A percentile compares a stretch with the other conserved stretches of the same genome.
Evolutionary conservation across 441 rosid species (phyloP).

Genomic region (Gossypium aridum): DNA sequence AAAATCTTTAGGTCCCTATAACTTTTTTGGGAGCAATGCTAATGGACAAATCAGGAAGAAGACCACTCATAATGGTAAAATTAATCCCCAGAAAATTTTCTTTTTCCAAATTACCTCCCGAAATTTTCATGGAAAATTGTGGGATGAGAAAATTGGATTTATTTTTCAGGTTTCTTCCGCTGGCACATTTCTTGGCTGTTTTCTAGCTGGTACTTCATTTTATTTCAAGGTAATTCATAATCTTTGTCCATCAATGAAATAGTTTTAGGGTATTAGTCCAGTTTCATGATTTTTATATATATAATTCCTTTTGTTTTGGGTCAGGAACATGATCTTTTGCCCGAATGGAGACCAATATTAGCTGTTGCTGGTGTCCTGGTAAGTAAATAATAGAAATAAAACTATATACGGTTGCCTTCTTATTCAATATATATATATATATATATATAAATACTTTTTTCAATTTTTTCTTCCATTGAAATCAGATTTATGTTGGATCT

Average conservation of each 20-base stretch:
- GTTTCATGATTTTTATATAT: not conserved
- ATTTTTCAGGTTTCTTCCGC: slow-evolving; percentile 53
- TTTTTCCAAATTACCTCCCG: not conserved
- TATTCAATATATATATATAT: not conserved
- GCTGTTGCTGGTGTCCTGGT: slow-evolving; percentile 78
- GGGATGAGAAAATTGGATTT: slow-evolving; percentile 2
- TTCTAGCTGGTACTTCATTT: slow-evolving; percentile 66
- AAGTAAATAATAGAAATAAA: slow-evolving; percentile 11
- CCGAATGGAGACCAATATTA: slow-evolving; percentile 54
- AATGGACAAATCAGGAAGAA: slow-evolving; percentile 80
- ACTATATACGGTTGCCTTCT: not conserved
- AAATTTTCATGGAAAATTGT: not conserved
- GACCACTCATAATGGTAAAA: slow-evolving; percentile 77
- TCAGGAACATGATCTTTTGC: slow-evolving; percentile 51
- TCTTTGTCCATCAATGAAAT: not conserved
- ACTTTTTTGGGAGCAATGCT: slow-evolving; percentile 68
- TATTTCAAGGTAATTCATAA: slow-evolving; percentile 44
- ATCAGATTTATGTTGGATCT: slow-evolving; percentile 54
- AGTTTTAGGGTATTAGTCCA: not conserved
- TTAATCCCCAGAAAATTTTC: not conserved
- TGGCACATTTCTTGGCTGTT: slow-evolving; percentile 74
- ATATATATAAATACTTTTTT: not conserved
- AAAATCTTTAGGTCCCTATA: slow-evolving; percentile 47
- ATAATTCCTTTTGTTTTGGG: not conserved
- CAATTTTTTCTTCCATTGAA: not conserved